Base-by-base conservation (phyloP, 495 filamentous ascomycete species). In the Aspergillus mulundensis region DNA sequence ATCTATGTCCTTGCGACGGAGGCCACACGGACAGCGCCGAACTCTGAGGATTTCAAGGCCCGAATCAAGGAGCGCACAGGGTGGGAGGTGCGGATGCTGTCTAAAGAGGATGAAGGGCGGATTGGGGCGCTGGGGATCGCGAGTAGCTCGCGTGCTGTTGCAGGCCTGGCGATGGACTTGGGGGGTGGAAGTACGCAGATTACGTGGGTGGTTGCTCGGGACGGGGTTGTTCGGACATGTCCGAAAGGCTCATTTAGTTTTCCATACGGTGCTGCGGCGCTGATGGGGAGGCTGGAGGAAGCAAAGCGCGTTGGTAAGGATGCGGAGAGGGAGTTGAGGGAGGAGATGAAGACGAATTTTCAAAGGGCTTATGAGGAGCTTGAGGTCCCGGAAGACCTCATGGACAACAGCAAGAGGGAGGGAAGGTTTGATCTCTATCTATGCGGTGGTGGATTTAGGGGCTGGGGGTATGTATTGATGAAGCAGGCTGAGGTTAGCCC, bases 171-270 rank as follows among this genome's bases (percentile, higher is more conserved):
- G 30, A 89, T 96, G 76, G 91, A 96, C 68, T 78, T 96, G 1
- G 91, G 91, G 7, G 91, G 91, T 0, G 91, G 91, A 3, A 93
- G 89, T 64, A 87, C 89, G 23, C 91, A 96, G 74, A 83, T 95
- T 73, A 89, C 87, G 7, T 95, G 90, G 79, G 76, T 95, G 62
- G 73, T 85, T 58, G 81, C 84, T 1, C 61, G 67, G 8, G 60
- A 72, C 12, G 82, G 79, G 1, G 57, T 69, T 4, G 73, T 84
- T 3, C 56, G 67, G 25, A 82, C 81, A 60, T 73, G 74, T 42
- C 58, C 75, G 19, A 58, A 62, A 41, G 74, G 71, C 0, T 66
- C 74, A 3, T 69, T 79, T n/a, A 81, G 75, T 63, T 74, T 96
- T 58, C 91, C 91, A 7, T 95, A 90, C 66, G 91, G 91, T 14